A percentile compares a stretch with the other conserved stretches of the same genome.
Conservation (phyloP, 768 basidiomycete genomes). For the Russula virescens region DNA sequence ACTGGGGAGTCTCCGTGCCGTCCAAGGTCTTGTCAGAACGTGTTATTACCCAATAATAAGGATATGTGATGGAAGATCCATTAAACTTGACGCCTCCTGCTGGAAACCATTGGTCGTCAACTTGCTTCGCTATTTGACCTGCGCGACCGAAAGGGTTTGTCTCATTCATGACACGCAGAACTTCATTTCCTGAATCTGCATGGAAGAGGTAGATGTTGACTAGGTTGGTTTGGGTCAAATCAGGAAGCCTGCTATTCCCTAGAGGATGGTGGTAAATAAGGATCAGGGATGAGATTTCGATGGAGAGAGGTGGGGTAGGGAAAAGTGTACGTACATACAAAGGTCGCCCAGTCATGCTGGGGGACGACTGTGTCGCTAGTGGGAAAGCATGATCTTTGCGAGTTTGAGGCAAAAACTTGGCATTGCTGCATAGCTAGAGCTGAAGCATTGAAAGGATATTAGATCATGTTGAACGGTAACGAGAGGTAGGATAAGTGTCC, state of each 20-base stretch:
- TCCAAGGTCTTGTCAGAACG: slow-evolving; percentile 49
- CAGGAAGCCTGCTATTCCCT: slow-evolving; percentile 75
- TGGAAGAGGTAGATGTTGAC: slow-evolving; percentile 78
- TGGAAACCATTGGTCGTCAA: slow-evolving; percentile 77
- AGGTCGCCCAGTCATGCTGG: slow-evolving; percentile 72
- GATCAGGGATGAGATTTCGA: not conserved
- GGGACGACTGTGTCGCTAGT: slow-evolving; percentile 44
- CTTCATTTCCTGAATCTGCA: slow-evolving; percentile 53
- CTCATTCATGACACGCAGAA: slow-evolving; percentile 40
- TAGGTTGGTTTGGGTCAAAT: slow-evolving; percentile 51
- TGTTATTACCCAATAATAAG: slow-evolving; percentile 77
- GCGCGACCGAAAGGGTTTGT: slow-evolving; percentile 48
- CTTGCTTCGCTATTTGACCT: slow-evolving; percentile 47
- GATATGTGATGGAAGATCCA: slow-evolving; percentile 51
- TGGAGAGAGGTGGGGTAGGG: slow-evolving; percentile 19
- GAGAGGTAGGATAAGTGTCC: not conserved
- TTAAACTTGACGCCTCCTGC: slow-evolving; percentile 40
- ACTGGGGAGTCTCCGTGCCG: slow-evolving; percentile 55
- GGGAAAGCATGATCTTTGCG: slow-evolving; percentile 76
- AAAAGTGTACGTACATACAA: slow-evolving; percentile 61
- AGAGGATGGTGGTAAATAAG: slow-evolving; percentile 24
- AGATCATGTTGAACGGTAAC: not conserved
- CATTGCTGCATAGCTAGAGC: slow-evolving; percentile 44
- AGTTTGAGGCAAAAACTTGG: slow-evolving; percentile 56
- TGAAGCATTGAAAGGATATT: slow-evolving; percentile 22